Evolutionary conservation across 2,329 filamentous ascomycete genomes (phyloP).

Genomic region (Penicillium janthinellum): DNA sequence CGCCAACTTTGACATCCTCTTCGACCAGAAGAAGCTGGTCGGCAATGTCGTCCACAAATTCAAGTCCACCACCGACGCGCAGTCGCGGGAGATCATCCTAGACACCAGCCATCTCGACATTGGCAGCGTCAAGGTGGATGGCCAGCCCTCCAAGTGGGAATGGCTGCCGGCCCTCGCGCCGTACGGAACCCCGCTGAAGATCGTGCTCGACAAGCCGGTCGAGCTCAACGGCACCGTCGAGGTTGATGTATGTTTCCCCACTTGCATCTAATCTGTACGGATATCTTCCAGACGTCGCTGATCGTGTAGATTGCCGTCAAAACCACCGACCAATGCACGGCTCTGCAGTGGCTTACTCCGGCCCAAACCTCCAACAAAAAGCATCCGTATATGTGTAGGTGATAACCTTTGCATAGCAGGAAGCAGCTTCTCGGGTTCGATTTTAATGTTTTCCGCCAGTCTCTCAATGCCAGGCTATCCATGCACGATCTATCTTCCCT

Average conservation of each 20-base stretch:
- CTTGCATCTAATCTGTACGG: neutral
- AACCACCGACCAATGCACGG: conserved; percentile 86
- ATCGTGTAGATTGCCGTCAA: conserved; percentile 63
- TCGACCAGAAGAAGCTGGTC: conserved; percentile 72
- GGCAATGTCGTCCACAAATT: conserved; percentile 77
- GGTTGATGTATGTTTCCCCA: conserved; percentile 45
- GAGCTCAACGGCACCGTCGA: conserved; percentile 51
- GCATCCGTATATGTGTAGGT: conserved; percentile 83
- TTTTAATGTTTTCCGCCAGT: conserved; percentile 45
- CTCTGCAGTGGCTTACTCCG: conserved; percentile 91
- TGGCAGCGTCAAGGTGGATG: conserved; percentile 69
- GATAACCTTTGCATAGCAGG: neutral
- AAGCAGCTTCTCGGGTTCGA: neutral
- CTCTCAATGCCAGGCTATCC: conserved; percentile 95
- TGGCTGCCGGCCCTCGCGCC: conserved; percentile 71
- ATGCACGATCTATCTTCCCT: conserved; percentile 89
- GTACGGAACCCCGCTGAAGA: conserved; percentile 57
- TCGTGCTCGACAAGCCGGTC: conserved; percentile 51
- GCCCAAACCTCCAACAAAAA: conserved; percentile 94
- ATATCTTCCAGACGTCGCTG: neutral
- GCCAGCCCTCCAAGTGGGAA: conserved; percentile 66
- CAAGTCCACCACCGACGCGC: conserved; percentile 72
- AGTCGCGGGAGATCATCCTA: conserved; percentile 76
- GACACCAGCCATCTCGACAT: conserved; percentile 86
- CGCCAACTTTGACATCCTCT: conserved; percentile 80